Percentiles rank a stretch among this genome's conserved stretches.
These are phyloP conservation scores for Serpula lacrymans DNA, from an alignment of 768 basidiomycete genomes.

Conservation along the genomic window DNA sequence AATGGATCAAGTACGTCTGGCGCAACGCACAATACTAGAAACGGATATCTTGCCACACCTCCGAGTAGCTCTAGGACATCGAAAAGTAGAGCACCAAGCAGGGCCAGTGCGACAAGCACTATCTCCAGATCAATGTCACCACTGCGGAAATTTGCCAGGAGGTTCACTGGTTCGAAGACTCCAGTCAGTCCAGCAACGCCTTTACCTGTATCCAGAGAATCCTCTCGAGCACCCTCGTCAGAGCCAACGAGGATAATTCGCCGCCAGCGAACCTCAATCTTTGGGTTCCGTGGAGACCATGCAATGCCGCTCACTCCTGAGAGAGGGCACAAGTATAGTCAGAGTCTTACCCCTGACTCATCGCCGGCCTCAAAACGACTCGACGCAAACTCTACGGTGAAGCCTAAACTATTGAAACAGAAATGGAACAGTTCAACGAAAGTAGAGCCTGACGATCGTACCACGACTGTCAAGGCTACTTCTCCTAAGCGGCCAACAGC, in stretches of 20 bases:
- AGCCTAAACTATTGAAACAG: slow-evolving; percentile 40
- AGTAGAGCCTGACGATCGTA: slow-evolving; percentile 53
- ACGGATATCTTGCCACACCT: slow-evolving; percentile 66
- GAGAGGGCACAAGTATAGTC: slow-evolving; percentile 63
- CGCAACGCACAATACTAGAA: slow-evolving; percentile 42
- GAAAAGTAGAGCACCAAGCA: slow-evolving; percentile 39
- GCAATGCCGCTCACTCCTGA: slow-evolving; percentile 52
- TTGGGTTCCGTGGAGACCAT: slow-evolving; percentile 44
- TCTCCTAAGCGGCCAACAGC: slow-evolving; percentile 47
- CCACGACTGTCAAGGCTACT: slow-evolving; percentile 44
- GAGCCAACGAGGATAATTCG: slow-evolving; percentile 48
- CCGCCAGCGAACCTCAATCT: slow-evolving; percentile 63
- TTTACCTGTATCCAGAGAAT: slow-evolving; percentile 41
- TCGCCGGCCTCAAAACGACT: slow-evolving; percentile 46
- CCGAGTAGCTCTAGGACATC: slow-evolving; percentile 41
- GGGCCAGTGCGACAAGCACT: slow-evolving; percentile 41
- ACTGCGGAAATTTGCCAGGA: slow-evolving; percentile 73
- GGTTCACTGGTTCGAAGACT: slow-evolving; percentile 49
- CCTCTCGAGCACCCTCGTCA: slow-evolving; percentile 44
- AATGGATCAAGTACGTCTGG: slow-evolving; percentile 68
- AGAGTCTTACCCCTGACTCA: slow-evolving; percentile 69
- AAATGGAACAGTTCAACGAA: slow-evolving; percentile 83
- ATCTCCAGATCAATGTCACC: slow-evolving; percentile 79
- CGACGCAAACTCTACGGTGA: slow-evolving; percentile 40
- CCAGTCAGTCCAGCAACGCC: slow-evolving; percentile 43